phyloP scores from a whole-genome alignment of 1,139 yeast genomes.

The Maudiozyma humilis region DNA sequence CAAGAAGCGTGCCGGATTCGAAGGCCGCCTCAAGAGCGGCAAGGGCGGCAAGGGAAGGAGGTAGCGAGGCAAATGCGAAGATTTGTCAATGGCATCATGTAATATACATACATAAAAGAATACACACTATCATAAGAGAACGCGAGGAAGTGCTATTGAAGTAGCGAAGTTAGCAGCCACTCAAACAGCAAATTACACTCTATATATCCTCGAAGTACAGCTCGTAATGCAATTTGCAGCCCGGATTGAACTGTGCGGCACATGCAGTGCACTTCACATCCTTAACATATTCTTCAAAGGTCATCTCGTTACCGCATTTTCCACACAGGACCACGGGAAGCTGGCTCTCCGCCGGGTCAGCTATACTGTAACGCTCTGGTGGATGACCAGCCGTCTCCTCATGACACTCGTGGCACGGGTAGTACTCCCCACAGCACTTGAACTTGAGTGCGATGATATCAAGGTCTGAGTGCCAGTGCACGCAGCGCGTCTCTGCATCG shows the following conservation, averaged over 20 bases:
- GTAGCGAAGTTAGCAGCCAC: neutral
- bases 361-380: neutral
- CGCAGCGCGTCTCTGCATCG: constrained; percentile 26
- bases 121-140: neutral
- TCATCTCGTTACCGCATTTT: constrained; percentile 22
- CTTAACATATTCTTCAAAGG: constrained; percentile 20
- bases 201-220: constrained; percentile 19
- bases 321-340: constrained; percentile 26
- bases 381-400: constrained; percentile 10
- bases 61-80: neutral
- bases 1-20: constrained; percentile 41
- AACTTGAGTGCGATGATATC: constrained; percentile 29
- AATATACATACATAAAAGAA: neutral
- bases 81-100: constrained; percentile 3
- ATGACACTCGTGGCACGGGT: constrained; percentile 29
- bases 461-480: constrained; percentile 28
- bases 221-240: constrained; percentile 28
- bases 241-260: constrained; percentile 24
- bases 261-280: constrained; percentile 21
- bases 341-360: neutral
- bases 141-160: neutral
- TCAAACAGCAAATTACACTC: too few species aligned
- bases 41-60: constrained; percentile 15
- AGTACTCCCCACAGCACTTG: constrained; percentile 26
- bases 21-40: constrained; percentile 34